Evolutionary conservation across 108 stramenopile species (phyloP), one percentile per base, ranked within the genome.

Genomic region (Nitzschia putrida): DNA sequence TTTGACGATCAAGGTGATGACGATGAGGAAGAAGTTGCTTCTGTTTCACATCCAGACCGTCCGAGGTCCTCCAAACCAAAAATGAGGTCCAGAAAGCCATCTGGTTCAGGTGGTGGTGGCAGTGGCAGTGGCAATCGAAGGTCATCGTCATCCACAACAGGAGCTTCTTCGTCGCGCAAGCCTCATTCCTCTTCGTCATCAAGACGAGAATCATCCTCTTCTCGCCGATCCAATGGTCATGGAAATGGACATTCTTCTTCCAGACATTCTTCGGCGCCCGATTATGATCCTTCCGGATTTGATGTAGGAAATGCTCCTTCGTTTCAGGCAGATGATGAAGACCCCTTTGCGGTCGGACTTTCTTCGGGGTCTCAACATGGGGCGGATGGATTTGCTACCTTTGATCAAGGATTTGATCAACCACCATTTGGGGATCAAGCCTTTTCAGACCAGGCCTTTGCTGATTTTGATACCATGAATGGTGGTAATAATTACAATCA

Each of bases 1-100:
- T 69, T 69, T 45, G 29, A 69, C 53, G 49, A 21, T 13, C 56
- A 69, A 16, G 41, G 43, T 22, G 43, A 25, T 52, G 66, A 67
- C 18, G 47, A 20, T 56, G 24, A 56, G 22, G 55, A 56, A 6
- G 55, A 56, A 56, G 55, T 20, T 20, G 49, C n/a, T 20, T n/a
- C 20, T n/a, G 49, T 20, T 5, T 20, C n/a, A 5, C 18, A 20
- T 20, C 49, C n/a, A 34, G 29, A 34, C 29, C 29, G 29, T 34
- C 29, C 29, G 4, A 34, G 4, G 29, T 34, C 29, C 1, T 34
- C 29, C 29, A 34, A 34, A 34, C 29, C 29, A 34, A 34, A 34
- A 34, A 34, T 34, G 29, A 34, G 29, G 4, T 34, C 29, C 29
- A 34, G 4, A 34, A 34, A 34, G 29, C 29, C 29, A 3, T 34